Evolutionary conservation across 371 early-diverging fungal genomes (phyloP), one percentile per base, ranked within the genome.

Genomic region (Lichtheimia ramosa): DNA sequence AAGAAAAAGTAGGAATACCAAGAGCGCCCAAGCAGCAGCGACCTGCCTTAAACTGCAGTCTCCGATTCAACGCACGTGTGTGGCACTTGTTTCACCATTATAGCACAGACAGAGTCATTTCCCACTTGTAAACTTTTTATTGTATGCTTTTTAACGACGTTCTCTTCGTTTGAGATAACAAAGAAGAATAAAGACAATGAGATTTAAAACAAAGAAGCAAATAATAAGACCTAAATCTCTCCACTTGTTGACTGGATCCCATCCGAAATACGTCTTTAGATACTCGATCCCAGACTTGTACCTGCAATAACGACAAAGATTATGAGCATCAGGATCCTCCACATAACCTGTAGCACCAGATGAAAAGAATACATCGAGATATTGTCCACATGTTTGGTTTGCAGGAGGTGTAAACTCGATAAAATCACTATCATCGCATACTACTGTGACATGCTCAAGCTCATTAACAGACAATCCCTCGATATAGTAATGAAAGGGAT

Each of bases 381-480:
- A 89, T 27, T 76, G 54, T 18, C 58, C 71, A 61, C 89, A 91
- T 5, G 86, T 82, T 62, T 78, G 77, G 16, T 82, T 82, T 5
- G 72, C 7, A 5, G 88, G 88, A 1, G 83, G 77, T 12, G 68
- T 64, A 58, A 89, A 83, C n/a, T 52, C 28, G 13, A 76, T 66
- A 41, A 81, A 68, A 49, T 87, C 88, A 1, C 57, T 49, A 2
- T 46, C 57, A 3, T 66, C 67, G 66, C 92, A 92, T 0, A 24
- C 27, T 2, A 89, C 73, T 0, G 40, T 48, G 3, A 79, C 64
- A 5, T 67, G 64, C 15, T 79, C 65, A 59, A 92, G 66, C 48
- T 89, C 88, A 55, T 83, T 89, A 49, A 81, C 76, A 5, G 87
- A 69, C 3, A 89, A 65, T n/a, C 84, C 89, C 60, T 91, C 91